These are phyloP conservation scores for Udeniomyces megalosporus DNA, from an alignment of 768 basidiomycete species.

Conservation along the genomic window DNA sequence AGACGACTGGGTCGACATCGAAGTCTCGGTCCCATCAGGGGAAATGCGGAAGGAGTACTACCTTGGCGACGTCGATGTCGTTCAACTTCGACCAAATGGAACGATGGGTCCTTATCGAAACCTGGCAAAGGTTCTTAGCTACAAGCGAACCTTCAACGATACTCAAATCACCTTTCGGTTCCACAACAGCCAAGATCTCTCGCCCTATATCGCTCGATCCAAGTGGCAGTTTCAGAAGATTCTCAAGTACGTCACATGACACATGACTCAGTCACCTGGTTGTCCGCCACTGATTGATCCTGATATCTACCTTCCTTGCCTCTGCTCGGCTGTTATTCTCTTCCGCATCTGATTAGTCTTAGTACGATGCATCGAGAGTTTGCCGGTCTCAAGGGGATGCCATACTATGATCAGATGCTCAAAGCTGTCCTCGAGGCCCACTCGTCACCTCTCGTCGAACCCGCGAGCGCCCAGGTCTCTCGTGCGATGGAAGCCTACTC, in stretches of 20 bases:
- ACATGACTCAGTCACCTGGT: no score
- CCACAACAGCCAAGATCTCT: slow-evolving; percentile 20
- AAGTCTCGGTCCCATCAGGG: slow-evolving; percentile 42
- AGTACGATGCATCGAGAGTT: slow-evolving; percentile 88
- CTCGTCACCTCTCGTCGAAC: slow-evolving; percentile 26
- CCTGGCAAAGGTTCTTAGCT: slow-evolving; percentile 56
- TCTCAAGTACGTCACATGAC: slow-evolving; percentile 45
- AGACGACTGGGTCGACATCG: slow-evolving; percentile 71
- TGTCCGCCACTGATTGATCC: neutral
- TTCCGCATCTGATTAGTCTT: slow-evolving; percentile 38
- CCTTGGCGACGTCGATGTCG: slow-evolving; percentile 73
- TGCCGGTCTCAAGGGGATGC: slow-evolving; percentile 62
- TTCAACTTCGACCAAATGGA: slow-evolving; percentile 38
- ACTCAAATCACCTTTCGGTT: slow-evolving; percentile 45
- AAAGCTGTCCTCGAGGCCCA: slow-evolving; percentile 50
- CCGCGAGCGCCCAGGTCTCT: slow-evolving; percentile 39
- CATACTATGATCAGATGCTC: slow-evolving; percentile 47
- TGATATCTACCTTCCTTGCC: neutral
- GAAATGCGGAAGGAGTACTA: slow-evolving; percentile 49
- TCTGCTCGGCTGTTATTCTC: neutral
- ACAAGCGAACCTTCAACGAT: slow-evolving; percentile 33
- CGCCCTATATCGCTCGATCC: slow-evolving; percentile 24
- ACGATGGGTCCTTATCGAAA: slow-evolving; percentile 34
- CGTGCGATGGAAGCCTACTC: slow-evolving; percentile 51
- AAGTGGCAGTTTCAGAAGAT: slow-evolving; percentile 64